Conservation (phyloP, 208 protist genomes). For the Leishmania turanica region DNA sequence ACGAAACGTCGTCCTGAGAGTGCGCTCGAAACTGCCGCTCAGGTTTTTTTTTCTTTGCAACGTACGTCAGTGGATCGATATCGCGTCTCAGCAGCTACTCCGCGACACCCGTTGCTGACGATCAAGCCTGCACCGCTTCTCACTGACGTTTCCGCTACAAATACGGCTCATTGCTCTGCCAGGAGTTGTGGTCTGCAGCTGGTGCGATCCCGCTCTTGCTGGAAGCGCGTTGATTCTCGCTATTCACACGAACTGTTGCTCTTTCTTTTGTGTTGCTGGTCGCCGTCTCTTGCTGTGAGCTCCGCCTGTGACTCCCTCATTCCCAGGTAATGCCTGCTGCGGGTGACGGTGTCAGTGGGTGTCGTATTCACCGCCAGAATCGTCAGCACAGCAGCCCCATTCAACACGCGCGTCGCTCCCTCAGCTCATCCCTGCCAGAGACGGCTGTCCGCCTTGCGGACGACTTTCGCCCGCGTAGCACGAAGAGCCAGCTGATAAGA, state of each 20-base stretch:
- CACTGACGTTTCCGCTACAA: too few species aligned
- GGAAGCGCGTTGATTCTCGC: too few species aligned
- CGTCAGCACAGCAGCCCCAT: not conserved
- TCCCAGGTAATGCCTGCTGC: not conserved
- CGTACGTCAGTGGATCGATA: too few species aligned
- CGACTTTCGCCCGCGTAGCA: conserved; percentile 18
- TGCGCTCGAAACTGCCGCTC: not conserved
- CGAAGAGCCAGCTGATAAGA: conserved; percentile 11
- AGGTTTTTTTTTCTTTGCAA: not conserved
- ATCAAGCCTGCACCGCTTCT: too few species aligned
- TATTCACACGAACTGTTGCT: too few species aligned
- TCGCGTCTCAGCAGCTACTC: not conserved
- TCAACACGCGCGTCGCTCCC: not conserved
- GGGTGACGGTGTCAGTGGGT: not conserved
- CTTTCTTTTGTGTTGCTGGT: not conserved
- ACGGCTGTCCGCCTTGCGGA: conserved; percentile 11
- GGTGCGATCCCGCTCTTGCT: too few species aligned
- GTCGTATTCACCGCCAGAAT: not conserved
- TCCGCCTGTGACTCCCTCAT: not conserved
- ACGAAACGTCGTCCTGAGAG: not conserved
- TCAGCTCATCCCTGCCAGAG: not conserved
- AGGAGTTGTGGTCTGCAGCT: too few species aligned
- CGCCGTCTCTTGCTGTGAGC: not conserved
- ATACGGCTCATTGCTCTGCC: too few species aligned
- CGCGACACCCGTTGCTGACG: not conserved